These are phyloP conservation scores for Neonothopanus nambi DNA, from an alignment of 1,284 basidiomycete genomes.

Conservation along the genomic window DNA sequence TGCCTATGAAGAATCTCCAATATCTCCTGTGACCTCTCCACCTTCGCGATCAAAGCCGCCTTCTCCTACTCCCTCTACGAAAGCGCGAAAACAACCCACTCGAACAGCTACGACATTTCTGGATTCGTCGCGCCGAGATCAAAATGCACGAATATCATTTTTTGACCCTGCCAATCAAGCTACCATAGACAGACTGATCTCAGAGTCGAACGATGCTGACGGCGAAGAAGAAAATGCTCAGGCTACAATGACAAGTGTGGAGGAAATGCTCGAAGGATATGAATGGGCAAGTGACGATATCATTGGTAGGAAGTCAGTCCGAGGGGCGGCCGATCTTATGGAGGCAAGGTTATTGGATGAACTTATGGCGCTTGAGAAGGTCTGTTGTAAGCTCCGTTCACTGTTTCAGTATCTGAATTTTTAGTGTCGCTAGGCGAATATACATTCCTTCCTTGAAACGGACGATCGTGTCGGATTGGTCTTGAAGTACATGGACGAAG, in stretches of 20 bases:
- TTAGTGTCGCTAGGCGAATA: slow-evolving; percentile 71
- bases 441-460: slow-evolving; percentile 95
- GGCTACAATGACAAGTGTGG: slow-evolving; percentile 86
- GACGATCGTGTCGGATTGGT: slow-evolving; percentile 88
- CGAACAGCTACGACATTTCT: slow-evolving; percentile 12
- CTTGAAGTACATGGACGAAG: slow-evolving; percentile 86
- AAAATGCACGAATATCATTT: slow-evolving; percentile 74
- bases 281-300: slow-evolving; percentile 87
- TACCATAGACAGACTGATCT: slow-evolving; percentile 71
- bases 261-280: slow-evolving; percentile 98
- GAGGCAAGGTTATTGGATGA: slow-evolving; percentile 87
- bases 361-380: slow-evolving; percentile 88
- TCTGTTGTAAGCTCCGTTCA: slow-evolving; percentile 28
- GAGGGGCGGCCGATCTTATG: slow-evolving; percentile 85
- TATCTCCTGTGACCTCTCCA: slow-evolving; percentile 17
- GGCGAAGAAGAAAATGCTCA: slow-evolving; percentile 74
- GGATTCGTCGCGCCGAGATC: slow-evolving; percentile 47
- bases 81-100: slow-evolving; percentile 18
- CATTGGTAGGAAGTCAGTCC: slow-evolving; percentile 56
- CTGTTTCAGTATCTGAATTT: not conserved
- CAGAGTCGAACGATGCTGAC: slow-evolving; percentile 54
- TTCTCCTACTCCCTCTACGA: slow-evolving; percentile 32
- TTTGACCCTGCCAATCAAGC: slow-evolving; percentile 78
- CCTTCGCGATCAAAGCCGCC: slow-evolving; percentile 25
- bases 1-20: slow-evolving; percentile 1